These are phyloP conservation scores for Cutaneotrichosporon spelunceum DNA, from an alignment of 1,284 basidiomycete species.

Conservation along the genomic window DNA sequence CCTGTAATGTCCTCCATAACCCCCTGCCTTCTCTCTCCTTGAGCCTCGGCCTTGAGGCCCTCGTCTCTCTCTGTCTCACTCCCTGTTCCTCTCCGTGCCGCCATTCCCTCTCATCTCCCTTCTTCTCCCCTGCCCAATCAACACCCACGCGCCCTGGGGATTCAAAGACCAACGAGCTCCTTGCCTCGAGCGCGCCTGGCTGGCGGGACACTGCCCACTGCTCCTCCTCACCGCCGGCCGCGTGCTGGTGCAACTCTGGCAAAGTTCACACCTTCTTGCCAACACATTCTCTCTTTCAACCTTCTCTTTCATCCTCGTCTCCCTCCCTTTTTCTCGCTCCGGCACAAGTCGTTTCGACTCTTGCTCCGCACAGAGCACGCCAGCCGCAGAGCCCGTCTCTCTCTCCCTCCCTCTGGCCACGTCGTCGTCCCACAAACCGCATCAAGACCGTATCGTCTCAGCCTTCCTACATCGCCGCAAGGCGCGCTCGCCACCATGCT, in stretches of 20 bases:
- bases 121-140: too few relatives aligned
- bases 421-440: background rate
- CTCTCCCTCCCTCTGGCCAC: background rate
- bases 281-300: background rate
- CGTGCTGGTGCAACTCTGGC: background rate
- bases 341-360: background rate
- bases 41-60: too few relatives aligned
- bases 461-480: background rate
- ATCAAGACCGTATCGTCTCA: background rate
- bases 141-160: too few relatives aligned
- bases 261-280: conserved; percentile 1
- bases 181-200: too few relatives aligned
- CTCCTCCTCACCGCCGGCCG: too few relatives aligned
- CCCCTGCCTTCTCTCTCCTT: too few relatives aligned
- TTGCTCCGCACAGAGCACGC: background rate
- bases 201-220: too few relatives aligned
- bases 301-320: background rate
- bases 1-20: too few relatives aligned
- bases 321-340: background rate
- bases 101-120: too few relatives aligned
- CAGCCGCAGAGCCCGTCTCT: background rate
- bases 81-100: too few relatives aligned
- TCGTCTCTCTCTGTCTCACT: too few relatives aligned
- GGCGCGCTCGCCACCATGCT: conserved; percentile 21
- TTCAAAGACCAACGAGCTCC: too few relatives aligned